Percentiles rank a stretch among this genome's conserved stretches.
phyloP scores from a whole-genome alignment of 306 rosid genomes.

The Cucumis sativus region Cucumber_9930_V3 NC_026659.2:18792501-18793000 shows the following conservation, averaged over 20 bases:
- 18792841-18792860: conserved; percentile 11
- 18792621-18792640: neutral
- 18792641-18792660: neutral
- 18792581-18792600: neutral
- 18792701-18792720: too few relatives aligned
- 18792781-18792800: neutral
- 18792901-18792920: conserved; percentile 9
- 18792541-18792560: neutral
- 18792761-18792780: neutral
- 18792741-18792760: neutral
- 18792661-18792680: conserved; percentile 1
- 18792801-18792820: conserved; percentile 13
- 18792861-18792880: conserved; percentile 13
- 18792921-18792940: conserved; percentile 12
- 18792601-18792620: neutral
- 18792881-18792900: neutral
- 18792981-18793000: conserved; percentile 8
- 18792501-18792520: neutral
- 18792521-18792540: neutral
- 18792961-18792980: conserved; percentile 7
- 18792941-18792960: conserved; percentile 8
- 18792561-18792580: neutral
- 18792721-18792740: neutral
- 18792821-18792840: conserved; percentile 11
- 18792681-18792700: neutral